Evolutionary conservation across 306 rosid genomes (phyloP).

Genomic region (Trifolium pratense): DNA sequence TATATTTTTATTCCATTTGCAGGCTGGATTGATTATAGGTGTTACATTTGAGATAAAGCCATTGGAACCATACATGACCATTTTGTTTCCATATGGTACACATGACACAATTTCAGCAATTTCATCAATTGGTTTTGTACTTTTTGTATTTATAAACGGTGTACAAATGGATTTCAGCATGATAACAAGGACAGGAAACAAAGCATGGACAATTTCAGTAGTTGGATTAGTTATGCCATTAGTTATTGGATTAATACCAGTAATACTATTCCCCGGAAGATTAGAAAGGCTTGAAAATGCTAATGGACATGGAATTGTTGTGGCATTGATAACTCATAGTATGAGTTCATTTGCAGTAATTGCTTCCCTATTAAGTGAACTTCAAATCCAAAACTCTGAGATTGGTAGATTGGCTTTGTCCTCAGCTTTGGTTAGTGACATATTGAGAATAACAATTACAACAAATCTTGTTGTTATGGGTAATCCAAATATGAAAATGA

Average conservation of each 20-base stretch:
- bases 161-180: conserved; percentile 64
- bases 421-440: conserved; percentile 51
- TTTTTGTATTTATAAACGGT: conserved; percentile 53
- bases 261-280: not conserved
- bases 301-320: not conserved
- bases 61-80: not conserved
- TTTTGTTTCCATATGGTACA: conserved; percentile 46
- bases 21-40: conserved; percentile 58
- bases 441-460: not conserved
- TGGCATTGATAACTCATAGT: conserved; percentile 30
- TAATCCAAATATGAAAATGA: fast-evolving
- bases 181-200: conserved; percentile 54
- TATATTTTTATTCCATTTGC: conserved; percentile 5
- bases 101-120: conserved; percentile 48
- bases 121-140: conserved; percentile 43
- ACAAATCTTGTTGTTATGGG: not conserved
- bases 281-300: not conserved
- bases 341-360: conserved; percentile 48
- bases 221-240: conserved; percentile 32
- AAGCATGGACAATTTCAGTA: conserved; percentile 43
- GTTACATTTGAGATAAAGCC: conserved; percentile 24
- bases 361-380: conserved; percentile 43
- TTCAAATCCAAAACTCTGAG: conserved; percentile 54
- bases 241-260: not conserved
- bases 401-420: conserved; percentile 54